Percentiles rank a stretch among this genome's conserved stretches.
These are phyloP conservation scores for Lippia alba DNA, from an alignment of 305 asterid species.

Conservation along the genomic window DNA sequence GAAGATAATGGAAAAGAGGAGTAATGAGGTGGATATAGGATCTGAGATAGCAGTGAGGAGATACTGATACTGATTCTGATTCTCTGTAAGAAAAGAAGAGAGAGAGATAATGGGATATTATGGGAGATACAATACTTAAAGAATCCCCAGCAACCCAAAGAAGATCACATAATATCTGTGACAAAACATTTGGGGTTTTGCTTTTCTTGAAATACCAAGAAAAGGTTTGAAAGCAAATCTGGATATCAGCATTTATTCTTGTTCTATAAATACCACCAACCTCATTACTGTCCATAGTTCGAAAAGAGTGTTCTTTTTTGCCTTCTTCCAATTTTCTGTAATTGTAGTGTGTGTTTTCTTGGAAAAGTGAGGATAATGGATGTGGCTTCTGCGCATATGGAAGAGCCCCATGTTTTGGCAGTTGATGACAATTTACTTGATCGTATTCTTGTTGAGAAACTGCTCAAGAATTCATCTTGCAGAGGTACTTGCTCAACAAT, in stretches of 20 bases:
- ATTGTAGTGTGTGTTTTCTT: constrained; percentile 13
- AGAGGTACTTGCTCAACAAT: constrained; percentile 43
- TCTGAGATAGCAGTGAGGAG: constrained; percentile 46
- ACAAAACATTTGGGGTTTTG: constrained; percentile 32
- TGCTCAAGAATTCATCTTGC: constrained; percentile 69
- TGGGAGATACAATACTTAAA: constrained; percentile 25
- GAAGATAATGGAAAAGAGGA: background rate
- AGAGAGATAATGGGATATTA: constrained; percentile 18
- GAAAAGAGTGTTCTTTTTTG: background rate
- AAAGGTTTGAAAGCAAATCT: background rate
- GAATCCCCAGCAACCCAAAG: constrained; percentile 42
- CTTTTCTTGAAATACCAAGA: constrained; percentile 30
- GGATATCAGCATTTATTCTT: constrained; percentile 7
- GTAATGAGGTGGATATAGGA: constrained; percentile 33
- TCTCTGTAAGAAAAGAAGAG: background rate
- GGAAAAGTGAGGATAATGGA: constrained; percentile 15
- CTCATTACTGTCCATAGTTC: background rate
- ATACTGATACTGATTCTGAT: constrained; percentile 35
- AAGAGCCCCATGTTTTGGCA: constrained; percentile 66
- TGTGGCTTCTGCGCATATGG: constrained; percentile 20
- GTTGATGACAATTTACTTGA: constrained; percentile 70
- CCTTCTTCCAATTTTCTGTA: background rate
- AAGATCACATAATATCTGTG: constrained; percentile 56
- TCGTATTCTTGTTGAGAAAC: constrained; percentile 58
- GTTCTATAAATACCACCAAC: constrained; percentile 45